phyloP scores from a whole-genome alignment of 2,329 filamentous ascomycete genomes.

The Fusarium guadeloupense region DNA sequence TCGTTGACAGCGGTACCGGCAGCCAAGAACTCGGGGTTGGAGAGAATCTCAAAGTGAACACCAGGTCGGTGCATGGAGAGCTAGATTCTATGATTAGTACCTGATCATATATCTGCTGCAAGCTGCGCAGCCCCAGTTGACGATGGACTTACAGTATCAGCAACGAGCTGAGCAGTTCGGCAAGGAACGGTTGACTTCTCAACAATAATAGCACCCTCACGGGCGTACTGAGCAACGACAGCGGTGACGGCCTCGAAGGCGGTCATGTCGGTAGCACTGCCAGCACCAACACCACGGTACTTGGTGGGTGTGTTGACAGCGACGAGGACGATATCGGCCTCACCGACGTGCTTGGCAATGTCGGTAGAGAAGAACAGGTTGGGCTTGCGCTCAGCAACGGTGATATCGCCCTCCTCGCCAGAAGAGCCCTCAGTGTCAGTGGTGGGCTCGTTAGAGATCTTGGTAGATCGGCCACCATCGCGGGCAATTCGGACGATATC shows the following conservation, averaged over 20 bases:
- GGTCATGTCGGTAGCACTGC: conserved; percentile 76
- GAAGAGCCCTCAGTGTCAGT: conserved; percentile 46
- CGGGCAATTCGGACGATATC: conserved; percentile 73
- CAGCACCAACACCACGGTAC: conserved; percentile 72
- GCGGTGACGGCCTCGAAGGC: conserved; percentile 75
- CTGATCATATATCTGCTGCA: conserved; percentile 2
- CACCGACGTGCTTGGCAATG: conserved; percentile 66
- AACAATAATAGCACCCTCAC: conserved; percentile 75
- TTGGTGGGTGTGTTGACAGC: conserved; percentile 85
- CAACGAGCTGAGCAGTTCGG: conserved; percentile 74
- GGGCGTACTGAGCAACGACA: conserved; percentile 73
- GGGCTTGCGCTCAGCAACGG: conserved; percentile 58
- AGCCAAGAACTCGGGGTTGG: conserved; percentile 83
- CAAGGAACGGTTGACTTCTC: conserved; percentile 86
- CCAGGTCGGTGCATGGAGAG: conserved; percentile 68
- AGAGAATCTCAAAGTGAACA: conserved; percentile 77
- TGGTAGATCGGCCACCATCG: conserved; percentile 61
- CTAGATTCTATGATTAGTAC: conserved; percentile 45
- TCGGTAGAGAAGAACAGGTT: conserved; percentile 81
- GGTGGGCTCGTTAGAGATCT: conserved; percentile 51
- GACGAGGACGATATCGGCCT: conserved; percentile 78
- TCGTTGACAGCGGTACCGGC: conserved; percentile 80
- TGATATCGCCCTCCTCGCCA: conserved; percentile 45
- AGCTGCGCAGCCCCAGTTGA: neutral
- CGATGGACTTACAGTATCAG: conserved; percentile 66